Conservation (phyloP, 371 early-diverging fungal genomes). For the Mycotypha africana region DNA sequence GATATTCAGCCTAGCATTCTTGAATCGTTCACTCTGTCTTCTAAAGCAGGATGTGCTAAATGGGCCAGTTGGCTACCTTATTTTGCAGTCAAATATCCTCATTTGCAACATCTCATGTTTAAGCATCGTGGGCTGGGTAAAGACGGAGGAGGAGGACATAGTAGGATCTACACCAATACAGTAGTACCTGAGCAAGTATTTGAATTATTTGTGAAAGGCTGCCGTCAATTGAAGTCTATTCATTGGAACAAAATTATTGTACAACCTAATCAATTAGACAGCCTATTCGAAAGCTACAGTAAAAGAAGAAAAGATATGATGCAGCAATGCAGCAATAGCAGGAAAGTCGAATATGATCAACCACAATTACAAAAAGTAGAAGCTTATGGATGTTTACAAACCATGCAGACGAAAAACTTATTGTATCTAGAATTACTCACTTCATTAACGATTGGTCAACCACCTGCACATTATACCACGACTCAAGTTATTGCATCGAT, state of each 20-base stretch:
- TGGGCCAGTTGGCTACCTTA: slow-evolving; percentile 16
- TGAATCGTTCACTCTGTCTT: slow-evolving; percentile 8
- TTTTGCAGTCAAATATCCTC: slow-evolving; percentile 16
- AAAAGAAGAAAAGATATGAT: not conserved
- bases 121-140: slow-evolving; percentile 13
- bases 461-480: slow-evolving; percentile 2
- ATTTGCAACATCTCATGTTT: slow-evolving; percentile 8
- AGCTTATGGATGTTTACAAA: not conserved
- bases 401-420: too few relatives aligned
- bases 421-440: slow-evolving; percentile 9
- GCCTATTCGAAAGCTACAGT: not conserved
- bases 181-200: slow-evolving; percentile 2
- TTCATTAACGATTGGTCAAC: slow-evolving; percentile 11
- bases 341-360: too few relatives aligned
- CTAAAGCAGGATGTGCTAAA: slow-evolving; percentile 11
- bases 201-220: not conserved
- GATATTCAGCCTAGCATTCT: not conserved
- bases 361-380: slow-evolving; percentile 3
- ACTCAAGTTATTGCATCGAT: slow-evolving; percentile 5
- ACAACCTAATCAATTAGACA: slow-evolving; percentile 5
- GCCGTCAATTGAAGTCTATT: slow-evolving; percentile 5
- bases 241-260: slow-evolving; percentile 11
- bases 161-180: too few relatives aligned
- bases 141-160: not conserved
- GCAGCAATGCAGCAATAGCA: too few relatives aligned